phyloP scores from a whole-genome alignment of 2,329 filamentous ascomycete genomes.

The Paraphaeosphaeria sporulosa region DNA sequence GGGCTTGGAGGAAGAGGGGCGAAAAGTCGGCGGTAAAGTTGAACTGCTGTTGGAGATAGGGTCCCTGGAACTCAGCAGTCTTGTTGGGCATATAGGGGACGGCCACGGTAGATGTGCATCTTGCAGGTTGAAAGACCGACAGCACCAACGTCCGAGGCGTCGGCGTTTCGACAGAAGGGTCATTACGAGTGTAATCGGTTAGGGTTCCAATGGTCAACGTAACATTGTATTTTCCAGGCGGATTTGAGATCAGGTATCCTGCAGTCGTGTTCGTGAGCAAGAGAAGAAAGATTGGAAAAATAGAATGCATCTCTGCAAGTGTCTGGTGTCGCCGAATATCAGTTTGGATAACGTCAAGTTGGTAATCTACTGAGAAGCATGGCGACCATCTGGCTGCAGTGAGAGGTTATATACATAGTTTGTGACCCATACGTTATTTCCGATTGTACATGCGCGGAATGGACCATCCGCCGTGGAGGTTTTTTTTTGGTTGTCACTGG shows the following conservation, averaged over 20 bases:
- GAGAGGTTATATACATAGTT: not conserved
- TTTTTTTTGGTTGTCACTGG: not conserved
- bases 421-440: not conserved
- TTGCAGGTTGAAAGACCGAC: slow-evolving; percentile 31
- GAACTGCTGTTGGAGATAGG: slow-evolving; percentile 22
- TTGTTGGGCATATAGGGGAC: slow-evolving; percentile 29
- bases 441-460: not conserved
- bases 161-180: not conserved
- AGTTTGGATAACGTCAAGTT: too few species aligned
- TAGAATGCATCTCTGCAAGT: slow-evolving; percentile 18
- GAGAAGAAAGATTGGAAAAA: slow-evolving; percentile 17
- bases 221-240: slow-evolving; percentile 28
- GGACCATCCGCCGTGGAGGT: not conserved
- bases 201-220: slow-evolving; percentile 27
- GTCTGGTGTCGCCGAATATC: not conserved
- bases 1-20: slow-evolving; percentile 28
- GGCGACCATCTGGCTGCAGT: not conserved
- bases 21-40: slow-evolving; percentile 26
- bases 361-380: too few species aligned
- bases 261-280: slow-evolving; percentile 20
- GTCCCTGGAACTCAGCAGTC: slow-evolving; percentile 28
- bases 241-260: slow-evolving; percentile 25
- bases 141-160: slow-evolving; percentile 24
- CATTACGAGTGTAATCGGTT: slow-evolving; percentile 27
- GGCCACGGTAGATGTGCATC: slow-evolving; percentile 22